Base-by-base conservation (phyloP, 1,139 yeast species). In the Blastobotrys proliferans region DNA sequence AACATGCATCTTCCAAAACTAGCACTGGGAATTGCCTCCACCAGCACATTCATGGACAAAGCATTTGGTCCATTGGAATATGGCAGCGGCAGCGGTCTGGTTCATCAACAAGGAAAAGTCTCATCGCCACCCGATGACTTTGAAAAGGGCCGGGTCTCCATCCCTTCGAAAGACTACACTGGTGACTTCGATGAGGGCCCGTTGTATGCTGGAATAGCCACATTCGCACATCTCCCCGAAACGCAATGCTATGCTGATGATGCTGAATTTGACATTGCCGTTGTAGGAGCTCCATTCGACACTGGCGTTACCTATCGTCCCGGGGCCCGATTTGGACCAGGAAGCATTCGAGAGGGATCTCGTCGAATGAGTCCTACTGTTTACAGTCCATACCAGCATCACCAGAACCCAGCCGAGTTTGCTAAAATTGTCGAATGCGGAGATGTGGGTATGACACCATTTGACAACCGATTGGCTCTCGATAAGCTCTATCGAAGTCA, bases 291-390 rank as follows among this genome's bases (percentile, higher is more conserved):
- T 6, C 92, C 92, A 0, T 83, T 83, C 55, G 92, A 83, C 54
- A 82, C 90, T 3, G 90, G 86, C 0, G 77, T 78, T 0, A 74
- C 87, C 1, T 83, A 79, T 58, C 67, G 92, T 48, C 76, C 85
- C 0, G 90, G 92, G 6, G 87, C 92, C 2, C 65, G 94, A 47
- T 83, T 83, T 61, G 94, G 94, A 0, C 94, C 94, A 2, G 66
- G 81, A 39, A 86, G 86, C 1, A 81, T 83, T 41, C 67, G 94
- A 49, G 68, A 74, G 10, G 88, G 87, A 1, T 80, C 88, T 0
- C 83, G 82, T 56, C 69, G 92, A 57, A 45, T 55, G 40, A 43
- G 50, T 16, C 44, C 47, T 4, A 50, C 42, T 2, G 32, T 41
- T 4, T 52, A 46, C 31, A 42, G 49, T 25, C 44, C 88, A 77